phyloP scores from a whole-genome alignment of 106 monocot genomes.

The Acanthochlamys bracteata region DNA sequence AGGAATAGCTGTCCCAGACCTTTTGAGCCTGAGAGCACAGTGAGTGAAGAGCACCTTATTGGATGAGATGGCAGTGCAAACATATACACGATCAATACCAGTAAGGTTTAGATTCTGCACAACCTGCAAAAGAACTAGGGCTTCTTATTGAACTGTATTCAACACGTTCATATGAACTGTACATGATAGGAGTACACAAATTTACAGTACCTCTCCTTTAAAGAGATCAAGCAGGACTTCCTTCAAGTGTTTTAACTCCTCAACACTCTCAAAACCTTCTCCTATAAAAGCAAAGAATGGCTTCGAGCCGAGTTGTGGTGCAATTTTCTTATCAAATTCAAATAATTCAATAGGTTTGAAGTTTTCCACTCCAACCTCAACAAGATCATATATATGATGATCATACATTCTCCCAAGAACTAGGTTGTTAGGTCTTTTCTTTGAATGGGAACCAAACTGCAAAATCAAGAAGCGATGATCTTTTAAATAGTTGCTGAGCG shows the following conservation, averaged over 20 bases:
- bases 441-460: conserved; percentile 92
- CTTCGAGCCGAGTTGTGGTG: conserved; percentile 68
- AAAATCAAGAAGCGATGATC: conserved; percentile 5
- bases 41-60: conserved; percentile 60
- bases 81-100: conserved; percentile 72
- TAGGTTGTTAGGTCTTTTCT: conserved; percentile 91
- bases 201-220: conserved; percentile 65
- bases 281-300: conserved; percentile 91
- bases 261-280: conserved; percentile 75
- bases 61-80: conserved; percentile 68
- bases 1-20: conserved; percentile 69
- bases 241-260: conserved; percentile 92
- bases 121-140: conserved; percentile 37
- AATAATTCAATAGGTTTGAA: conserved; percentile 69
- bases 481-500: no score
- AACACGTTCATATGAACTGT: no score
- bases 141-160: no score
- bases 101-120: conserved; percentile 87
- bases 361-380: conserved; percentile 94
- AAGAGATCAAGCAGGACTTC: conserved; percentile 96
- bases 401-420: conserved; percentile 81
- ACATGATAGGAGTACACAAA: background rate
- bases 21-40: conserved; percentile 79
- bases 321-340: conserved; percentile 66
- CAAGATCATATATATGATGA: conserved; percentile 90